Conservation (phyloP, 768 basidiomycete genomes). For the Serendipita vermifera region DNA sequence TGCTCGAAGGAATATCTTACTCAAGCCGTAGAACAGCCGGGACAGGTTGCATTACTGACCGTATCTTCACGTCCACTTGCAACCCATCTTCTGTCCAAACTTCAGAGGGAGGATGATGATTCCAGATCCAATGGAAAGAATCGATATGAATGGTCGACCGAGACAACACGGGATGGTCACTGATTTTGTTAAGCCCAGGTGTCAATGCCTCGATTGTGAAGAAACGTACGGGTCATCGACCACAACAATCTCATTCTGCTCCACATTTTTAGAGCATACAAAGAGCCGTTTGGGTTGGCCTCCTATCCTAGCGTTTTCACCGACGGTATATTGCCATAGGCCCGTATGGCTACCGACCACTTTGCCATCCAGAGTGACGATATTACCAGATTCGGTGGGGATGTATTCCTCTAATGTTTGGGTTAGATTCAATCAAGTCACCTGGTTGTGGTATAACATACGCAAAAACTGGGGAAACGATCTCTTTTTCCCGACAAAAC, state of each 20-base stretch:
- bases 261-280: slow-evolving; percentile 56
- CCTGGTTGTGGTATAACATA: slow-evolving; percentile 24
- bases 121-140: slow-evolving; percentile 71
- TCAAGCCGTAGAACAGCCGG: slow-evolving; percentile 36
- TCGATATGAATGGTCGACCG: slow-evolving; percentile 24
- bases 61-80: slow-evolving; percentile 42
- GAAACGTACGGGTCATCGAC: slow-evolving; percentile 49
- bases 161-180: slow-evolving; percentile 49
- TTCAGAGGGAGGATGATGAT: slow-evolving; percentile 36
- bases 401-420: slow-evolving; percentile 57
- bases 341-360: slow-evolving; percentile 53
- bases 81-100: slow-evolving; percentile 35
- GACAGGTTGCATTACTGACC: slow-evolving; percentile 53
- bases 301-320: slow-evolving; percentile 56
- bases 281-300: slow-evolving; percentile 54
- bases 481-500: slow-evolving; percentile 77
- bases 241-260: slow-evolving; percentile 55
- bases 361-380: slow-evolving; percentile 45
- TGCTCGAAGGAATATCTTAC: slow-evolving; percentile 25
- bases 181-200: slow-evolving; percentile 20
- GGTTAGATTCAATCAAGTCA: not conserved
- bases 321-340: slow-evolving; percentile 75
- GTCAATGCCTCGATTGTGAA: not conserved
- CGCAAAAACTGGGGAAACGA: slow-evolving; percentile 64
- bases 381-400: slow-evolving; percentile 49